Evolutionary conservation across 106 monocot species (phyloP), one percentile per base, ranked within the genome.

Genomic region (Cymbidium sinense): DNA sequence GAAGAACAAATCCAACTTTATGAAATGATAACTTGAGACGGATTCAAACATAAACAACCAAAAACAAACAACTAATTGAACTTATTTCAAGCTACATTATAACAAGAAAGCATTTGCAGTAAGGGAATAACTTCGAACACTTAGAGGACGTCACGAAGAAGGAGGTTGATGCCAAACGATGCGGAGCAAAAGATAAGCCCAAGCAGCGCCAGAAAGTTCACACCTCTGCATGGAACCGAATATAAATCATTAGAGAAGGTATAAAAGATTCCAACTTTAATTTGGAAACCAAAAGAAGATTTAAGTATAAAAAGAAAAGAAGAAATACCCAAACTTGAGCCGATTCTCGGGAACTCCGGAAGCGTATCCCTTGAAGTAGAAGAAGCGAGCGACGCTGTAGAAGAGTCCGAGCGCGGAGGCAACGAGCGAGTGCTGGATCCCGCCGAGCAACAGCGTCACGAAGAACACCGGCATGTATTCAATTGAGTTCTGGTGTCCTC

Each of bases 401-500:
- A 91, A 2, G 7, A 71, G 29, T 1, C 96, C 96, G 13, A 96
- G 80, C 18, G 74, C 82, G 0, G 93, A 73, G 19, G 87, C 87
- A 43, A 91, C 74, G 28, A 77, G 3, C 50, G 96, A 89, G 50
- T 89, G 91, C 83, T 91, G 93, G 13, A 93, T 23, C 10, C 96
- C 93, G 12, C 93, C 91, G 8, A 96, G 67, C 27, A 91, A 28
- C 25, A 93, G 67, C 79, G 70, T 78, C 70, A 76, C 82, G 75
- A 96, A 91, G 89, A 96, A 96, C 74, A 88, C 35, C 2, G 96
- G 93, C 96, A 96, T 89, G 76, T 72, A 44, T 78, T 96, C 96
- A 41, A 93, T 80, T 51, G 96, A 96, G 85, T 96, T 96, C 86
- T 96, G 96, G 77, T 96, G 96, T 29, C 96, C 96, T 76, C 96